Base-by-base conservation (phyloP, 495 filamentous ascomycete species). In the Parathielavia hyrcaniae region DNA sequence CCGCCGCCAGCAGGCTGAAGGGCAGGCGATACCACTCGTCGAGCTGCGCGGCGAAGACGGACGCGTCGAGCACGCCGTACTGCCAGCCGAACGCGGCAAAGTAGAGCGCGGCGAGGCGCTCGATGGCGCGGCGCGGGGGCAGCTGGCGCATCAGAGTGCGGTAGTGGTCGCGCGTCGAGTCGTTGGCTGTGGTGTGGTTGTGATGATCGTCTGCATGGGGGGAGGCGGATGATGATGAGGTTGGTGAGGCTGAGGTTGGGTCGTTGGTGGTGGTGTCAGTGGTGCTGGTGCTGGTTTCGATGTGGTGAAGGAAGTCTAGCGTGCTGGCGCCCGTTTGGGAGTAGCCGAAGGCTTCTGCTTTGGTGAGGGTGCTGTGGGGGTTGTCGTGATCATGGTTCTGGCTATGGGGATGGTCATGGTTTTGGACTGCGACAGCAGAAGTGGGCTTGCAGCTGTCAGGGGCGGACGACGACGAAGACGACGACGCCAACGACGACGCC, bases 11-110 rank as follows among this genome's bases (percentile, higher is more conserved):
- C n/a, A 73, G 57, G 22, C 65, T 70, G 57, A 77, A 77, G 9
- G 79, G 74, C 16, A 78, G 62, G 19, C 57, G 69, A 39, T 78
- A 68, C 82, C 82, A 86, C 35, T 75, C 65, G 10, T 71, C 67
- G 41, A 85, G 69, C 26, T 80, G 73, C 2, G 65, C 63, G 39
- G 73, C 65, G 53, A 83, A 83, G 1, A 78, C 62, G 19, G 71
- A 70, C 50, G 78, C 74, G 55, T 86, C 82, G 12, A 85, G 65
- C 35, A 74, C 69, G 41, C 71, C 78, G 56, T 86, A 85, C 52
- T 81, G 76, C 76, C 80, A 82, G 65, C 85, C 84, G 58, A 84
- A 77, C 17, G 79, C 75, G 6, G 61, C 57, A 59, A 86, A 83
- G 68, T 78, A 86, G 5, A 79, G 69, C 5, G 73, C 72, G 5